Conservation (phyloP, 306 rosid species). For the Luffa aegyptiaca region DNA sequence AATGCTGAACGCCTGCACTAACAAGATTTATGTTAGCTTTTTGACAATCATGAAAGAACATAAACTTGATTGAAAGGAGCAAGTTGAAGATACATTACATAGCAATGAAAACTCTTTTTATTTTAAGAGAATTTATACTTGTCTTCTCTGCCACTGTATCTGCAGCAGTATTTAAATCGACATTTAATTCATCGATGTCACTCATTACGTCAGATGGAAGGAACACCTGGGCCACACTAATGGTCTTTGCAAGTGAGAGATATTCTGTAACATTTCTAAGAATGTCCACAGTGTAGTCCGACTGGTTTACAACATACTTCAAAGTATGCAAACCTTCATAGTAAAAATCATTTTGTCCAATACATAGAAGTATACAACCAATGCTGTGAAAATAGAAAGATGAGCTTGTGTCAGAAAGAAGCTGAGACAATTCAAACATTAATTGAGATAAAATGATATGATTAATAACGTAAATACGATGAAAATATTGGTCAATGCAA, state of each 20-base stretch:
- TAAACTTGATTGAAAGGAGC: constrained; percentile 5
- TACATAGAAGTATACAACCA: constrained; percentile 79
- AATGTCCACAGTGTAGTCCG: constrained; percentile 72
- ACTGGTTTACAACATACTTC: constrained; percentile 79
- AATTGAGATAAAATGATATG: neutral
- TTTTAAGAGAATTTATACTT: constrained; percentile 50
- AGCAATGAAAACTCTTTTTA: constrained; percentile 47
- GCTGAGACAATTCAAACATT: neutral
- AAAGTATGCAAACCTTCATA: constrained; percentile 66
- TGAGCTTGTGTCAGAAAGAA: constrained; percentile 16
- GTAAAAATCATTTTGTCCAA: constrained; percentile 78
- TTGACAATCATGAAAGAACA: neutral
- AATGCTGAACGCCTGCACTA: constrained; percentile 56
- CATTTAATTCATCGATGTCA: constrained; percentile 62
- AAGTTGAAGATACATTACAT: constrained; percentile 53
- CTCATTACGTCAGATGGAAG: constrained; percentile 77
- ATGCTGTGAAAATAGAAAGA: constrained; percentile 46
- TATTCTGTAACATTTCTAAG: constrained; percentile 84
- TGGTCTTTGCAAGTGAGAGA: constrained; percentile 86
- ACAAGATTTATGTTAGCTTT: constrained; percentile 23
- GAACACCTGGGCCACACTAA: constrained; percentile 60
- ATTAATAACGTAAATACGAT: neutral
- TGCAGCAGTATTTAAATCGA: constrained; percentile 70
- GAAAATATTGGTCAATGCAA: neutral
- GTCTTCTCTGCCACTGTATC: constrained; percentile 57